A percentile compares a stretch with the other conserved stretches of the same genome.
Evolutionary conservation across 495 filamentous ascomycete species (phyloP).

Genomic region (Podospora pseudopauciseta): DNA sequence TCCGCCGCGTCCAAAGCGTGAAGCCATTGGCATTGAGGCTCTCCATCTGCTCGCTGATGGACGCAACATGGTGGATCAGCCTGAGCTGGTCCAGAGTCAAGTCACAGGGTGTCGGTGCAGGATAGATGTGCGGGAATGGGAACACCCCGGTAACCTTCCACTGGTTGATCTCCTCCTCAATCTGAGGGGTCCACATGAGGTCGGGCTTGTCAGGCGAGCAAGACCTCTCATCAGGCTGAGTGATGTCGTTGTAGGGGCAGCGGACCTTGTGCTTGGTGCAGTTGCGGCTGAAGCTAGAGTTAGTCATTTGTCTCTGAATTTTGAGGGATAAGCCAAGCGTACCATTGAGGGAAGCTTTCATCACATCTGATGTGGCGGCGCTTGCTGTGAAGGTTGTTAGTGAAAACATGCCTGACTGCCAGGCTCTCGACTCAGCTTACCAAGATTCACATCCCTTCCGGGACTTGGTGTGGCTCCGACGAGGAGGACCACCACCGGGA

Average conservation of each 20-base stretch:
- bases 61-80: conserved; percentile 86
- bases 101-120: conserved; percentile 58
- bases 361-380: conserved; percentile 95
- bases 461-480: conserved; percentile 92
- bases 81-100: conserved; percentile 75
- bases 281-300: conserved; percentile 65
- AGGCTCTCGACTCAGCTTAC: conserved; percentile 28
- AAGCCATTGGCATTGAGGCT: conserved; percentile 71
- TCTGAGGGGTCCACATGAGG: conserved; percentile 76
- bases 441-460: conserved; percentile 96
- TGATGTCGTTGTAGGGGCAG: conserved; percentile 91
- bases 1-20: conserved; percentile 86
- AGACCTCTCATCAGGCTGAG: conserved; percentile 61
- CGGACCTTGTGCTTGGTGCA: conserved; percentile 98
- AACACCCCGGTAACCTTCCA: conserved; percentile 84
- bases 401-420: conserved; percentile 22
- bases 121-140: conserved; percentile 76
- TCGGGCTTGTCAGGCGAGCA: conserved; percentile 67
- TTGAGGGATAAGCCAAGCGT: conserved; percentile 29
- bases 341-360: conserved; percentile 98
- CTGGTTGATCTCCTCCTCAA: conserved; percentile 72
- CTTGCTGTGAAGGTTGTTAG: conserved; percentile 50
- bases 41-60: conserved; percentile 77
- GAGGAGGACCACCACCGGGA: conserved; percentile 67
- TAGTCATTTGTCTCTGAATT: conserved; percentile 19